Conservation (phyloP, 2,329 filamentous ascomycete genomes). For the Sarocladium strictum region DNA sequence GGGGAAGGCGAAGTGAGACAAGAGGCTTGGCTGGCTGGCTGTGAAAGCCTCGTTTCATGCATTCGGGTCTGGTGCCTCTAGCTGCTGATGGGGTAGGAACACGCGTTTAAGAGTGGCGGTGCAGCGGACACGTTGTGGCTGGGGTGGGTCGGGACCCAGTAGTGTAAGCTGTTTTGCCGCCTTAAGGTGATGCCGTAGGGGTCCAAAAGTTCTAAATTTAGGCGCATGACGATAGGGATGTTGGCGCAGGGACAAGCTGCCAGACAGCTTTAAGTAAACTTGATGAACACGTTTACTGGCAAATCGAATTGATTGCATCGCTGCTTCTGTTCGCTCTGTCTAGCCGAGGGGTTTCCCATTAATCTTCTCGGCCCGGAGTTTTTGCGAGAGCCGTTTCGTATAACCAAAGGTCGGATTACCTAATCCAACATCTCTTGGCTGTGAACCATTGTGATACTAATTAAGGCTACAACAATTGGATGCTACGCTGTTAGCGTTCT, state of each 20-base stretch:
- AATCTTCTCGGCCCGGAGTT: too few species aligned
- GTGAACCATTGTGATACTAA: neutral
- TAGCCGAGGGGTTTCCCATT: too few species aligned
- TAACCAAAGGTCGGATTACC: neutral
- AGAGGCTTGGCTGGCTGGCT: neutral
- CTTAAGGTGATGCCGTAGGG: too few species aligned
- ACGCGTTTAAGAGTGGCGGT: constrained; percentile 2
- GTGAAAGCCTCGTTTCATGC: neutral
- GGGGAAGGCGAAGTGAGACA: constrained; percentile 1
- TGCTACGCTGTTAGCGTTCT: neutral
- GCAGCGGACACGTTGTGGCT: neutral
- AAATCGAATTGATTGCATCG: too few species aligned
- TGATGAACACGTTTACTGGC: too few species aligned
- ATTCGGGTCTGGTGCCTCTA: neutral
- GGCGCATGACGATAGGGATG: too few species aligned
- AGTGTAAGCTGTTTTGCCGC: too few species aligned
- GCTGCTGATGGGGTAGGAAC: neutral
- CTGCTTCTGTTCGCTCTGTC: too few species aligned
- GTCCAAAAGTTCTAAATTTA: too few species aligned
- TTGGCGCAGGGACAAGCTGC: too few species aligned
- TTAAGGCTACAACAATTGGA: neutral
- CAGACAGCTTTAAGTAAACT: too few species aligned
- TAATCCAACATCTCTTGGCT: neutral
- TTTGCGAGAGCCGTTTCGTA: too few species aligned
- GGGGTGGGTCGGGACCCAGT: neutral